A percentile compares a stretch with the other conserved stretches of the same genome.
Conservation (phyloP, 306 rosid genomes). For the Lagenaria siceraria region DNA sequence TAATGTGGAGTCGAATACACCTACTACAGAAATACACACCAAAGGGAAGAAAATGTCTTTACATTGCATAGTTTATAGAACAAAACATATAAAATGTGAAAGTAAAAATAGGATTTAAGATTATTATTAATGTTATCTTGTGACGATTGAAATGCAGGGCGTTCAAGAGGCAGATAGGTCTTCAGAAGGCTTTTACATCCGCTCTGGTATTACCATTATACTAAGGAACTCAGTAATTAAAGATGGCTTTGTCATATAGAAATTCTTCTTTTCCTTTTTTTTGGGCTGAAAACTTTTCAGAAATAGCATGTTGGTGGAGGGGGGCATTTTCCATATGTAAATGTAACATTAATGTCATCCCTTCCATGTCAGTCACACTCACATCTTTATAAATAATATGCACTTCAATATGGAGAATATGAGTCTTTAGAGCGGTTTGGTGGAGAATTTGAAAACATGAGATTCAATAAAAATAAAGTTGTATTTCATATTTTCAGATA, state of each 20-base stretch:
- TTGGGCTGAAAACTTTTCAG: neutral
- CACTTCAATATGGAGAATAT: neutral
- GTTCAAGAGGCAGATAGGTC: slow-evolving; percentile 85
- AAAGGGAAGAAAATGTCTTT: too few species aligned
- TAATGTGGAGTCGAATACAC: neutral
- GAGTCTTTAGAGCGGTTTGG: too few species aligned
- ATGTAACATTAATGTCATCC: neutral
- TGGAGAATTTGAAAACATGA: too few species aligned
- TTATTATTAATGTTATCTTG: neutral
- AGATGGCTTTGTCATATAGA: slow-evolving; percentile 47
- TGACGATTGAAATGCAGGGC: slow-evolving; percentile 41
- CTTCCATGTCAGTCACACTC: neutral
- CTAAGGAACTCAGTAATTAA: slow-evolving; percentile 50
- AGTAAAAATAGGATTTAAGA: neutral
- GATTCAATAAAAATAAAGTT: too few species aligned
- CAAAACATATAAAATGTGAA: neutral
- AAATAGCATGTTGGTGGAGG: neutral
- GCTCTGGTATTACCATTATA: slow-evolving; percentile 60
- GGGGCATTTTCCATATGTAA: neutral
- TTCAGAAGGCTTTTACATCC: slow-evolving; percentile 78
- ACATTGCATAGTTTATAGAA: too few species aligned
- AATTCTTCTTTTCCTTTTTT: too few species aligned
- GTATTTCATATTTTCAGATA: too few species aligned
- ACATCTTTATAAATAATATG: neutral
- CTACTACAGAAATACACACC: too few species aligned